These are phyloP conservation scores for Moelleriella libera DNA, from an alignment of 2,329 filamentous ascomycete genomes.

Conservation along the genomic window DNA sequence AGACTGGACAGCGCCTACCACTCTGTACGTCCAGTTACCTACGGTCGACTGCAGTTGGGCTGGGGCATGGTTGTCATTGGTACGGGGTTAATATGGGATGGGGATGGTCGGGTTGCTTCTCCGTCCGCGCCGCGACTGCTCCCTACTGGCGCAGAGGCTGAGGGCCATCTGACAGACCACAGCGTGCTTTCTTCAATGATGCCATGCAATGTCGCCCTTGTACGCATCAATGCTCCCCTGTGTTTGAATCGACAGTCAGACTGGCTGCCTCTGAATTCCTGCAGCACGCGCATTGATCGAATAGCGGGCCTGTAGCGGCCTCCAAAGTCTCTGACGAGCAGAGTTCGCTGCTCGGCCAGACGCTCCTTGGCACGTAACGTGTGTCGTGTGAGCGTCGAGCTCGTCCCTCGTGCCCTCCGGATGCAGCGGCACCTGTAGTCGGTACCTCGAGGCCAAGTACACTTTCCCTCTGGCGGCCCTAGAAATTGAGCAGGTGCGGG, in stretches of 20 bases:
- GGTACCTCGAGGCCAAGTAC: slow-evolving; percentile 1
- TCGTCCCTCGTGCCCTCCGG: not conserved
- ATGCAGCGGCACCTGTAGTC: slow-evolving; percentile 2
- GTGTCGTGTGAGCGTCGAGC: not conserved
- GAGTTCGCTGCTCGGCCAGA: not conserved
- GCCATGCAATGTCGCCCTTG: not conserved
- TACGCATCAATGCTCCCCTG: not conserved
- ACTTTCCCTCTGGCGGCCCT: not conserved
- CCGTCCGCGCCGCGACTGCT: too few species aligned
- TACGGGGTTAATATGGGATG: too few species aligned
- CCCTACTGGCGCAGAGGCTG: too few species aligned
- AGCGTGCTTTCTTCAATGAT: not conserved
- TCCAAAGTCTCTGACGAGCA: slow-evolving; percentile 1
- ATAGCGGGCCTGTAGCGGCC: too few species aligned
- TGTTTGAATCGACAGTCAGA: not conserved
- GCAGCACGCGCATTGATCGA: not conserved
- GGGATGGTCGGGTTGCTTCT: too few species aligned
- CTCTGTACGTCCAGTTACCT: too few species aligned
- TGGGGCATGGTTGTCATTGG: too few species aligned
- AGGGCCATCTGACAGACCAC: not conserved
- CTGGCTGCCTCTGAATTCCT: not conserved
- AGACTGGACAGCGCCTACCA: not conserved
- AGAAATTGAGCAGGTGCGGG: not conserved
- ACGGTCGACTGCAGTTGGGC: too few species aligned
- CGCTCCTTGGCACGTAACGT: not conserved